These are phyloP conservation scores for Rhizopus stolonifer DNA, from an alignment of 371 early-diverging fungal species.

Conservation along the genomic window DNA sequence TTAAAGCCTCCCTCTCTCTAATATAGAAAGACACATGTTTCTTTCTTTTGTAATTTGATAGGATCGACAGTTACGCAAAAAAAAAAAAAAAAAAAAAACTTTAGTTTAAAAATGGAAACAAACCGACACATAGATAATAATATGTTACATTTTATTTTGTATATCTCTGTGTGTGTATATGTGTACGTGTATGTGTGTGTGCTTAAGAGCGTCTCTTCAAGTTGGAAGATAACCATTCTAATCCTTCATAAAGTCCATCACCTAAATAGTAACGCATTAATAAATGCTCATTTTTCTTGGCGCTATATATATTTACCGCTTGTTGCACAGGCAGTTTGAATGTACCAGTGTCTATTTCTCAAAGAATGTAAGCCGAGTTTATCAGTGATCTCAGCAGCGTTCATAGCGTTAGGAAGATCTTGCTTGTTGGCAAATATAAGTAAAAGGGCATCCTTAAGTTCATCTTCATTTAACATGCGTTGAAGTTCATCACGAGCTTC, in stretches of 20 bases:
- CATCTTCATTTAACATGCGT: conserved; percentile 91
- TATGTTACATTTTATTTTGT: background rate
- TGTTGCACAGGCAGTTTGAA: conserved; percentile 91
- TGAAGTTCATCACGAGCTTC: conserved; percentile 88
- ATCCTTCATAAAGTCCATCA: conserved; percentile 96
- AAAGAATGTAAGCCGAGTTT: conserved; percentile 83
- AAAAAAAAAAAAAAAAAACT: no score
- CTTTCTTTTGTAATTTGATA: no score
- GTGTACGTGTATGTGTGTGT: no score
- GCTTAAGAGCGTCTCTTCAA: conserved; percentile 34
- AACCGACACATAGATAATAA: background rate
- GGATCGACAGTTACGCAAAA: no score
- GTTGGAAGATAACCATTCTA: conserved; percentile 70
- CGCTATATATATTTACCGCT: conserved; percentile 55
- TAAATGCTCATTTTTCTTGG: background rate
- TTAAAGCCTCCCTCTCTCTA: no score
- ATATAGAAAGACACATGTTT: no score
- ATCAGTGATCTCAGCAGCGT: conserved; percentile 92
- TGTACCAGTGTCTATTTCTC: conserved; percentile 90
- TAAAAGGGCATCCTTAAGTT: conserved; percentile 85
- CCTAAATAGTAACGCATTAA: conserved; percentile 20
- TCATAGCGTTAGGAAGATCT: conserved; percentile 94
- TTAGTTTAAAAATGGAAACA: no score
- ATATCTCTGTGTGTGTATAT: background rate
- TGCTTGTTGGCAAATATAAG: conserved; percentile 97